Conservation (phyloP, 2,329 filamentous ascomycete genomes). For the Ceratocystis huliohia region DNA sequence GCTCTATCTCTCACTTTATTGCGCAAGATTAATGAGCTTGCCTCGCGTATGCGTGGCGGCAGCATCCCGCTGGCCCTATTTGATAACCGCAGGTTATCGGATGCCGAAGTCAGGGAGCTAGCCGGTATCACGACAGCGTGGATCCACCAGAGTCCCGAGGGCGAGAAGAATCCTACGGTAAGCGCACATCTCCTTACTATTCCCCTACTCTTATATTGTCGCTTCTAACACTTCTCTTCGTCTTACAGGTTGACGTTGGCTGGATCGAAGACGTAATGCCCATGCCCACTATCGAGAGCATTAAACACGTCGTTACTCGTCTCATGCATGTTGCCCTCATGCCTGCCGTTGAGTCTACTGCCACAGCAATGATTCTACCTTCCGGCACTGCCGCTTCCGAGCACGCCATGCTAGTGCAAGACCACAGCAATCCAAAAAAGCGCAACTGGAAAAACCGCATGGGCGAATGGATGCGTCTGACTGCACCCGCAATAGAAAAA, state of each 20-base stretch:
- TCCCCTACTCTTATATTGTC: not conserved
- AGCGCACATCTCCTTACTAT: not conserved
- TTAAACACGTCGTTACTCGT: slow-evolving; percentile 20
- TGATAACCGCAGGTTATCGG: slow-evolving; percentile 22
- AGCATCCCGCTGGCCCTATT: slow-evolving; percentile 25
- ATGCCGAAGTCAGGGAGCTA: slow-evolving; percentile 26
- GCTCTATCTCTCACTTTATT: slow-evolving; percentile 26
- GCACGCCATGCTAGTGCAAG: not conserved
- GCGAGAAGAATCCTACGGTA: slow-evolving; percentile 12
- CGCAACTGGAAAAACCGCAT: slow-evolving; percentile 18
- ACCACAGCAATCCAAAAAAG: slow-evolving; percentile 11
- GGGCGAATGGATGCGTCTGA: slow-evolving; percentile 15
- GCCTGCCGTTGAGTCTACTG: not conserved
- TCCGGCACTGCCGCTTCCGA: not conserved
- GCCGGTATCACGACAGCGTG: slow-evolving; percentile 28
- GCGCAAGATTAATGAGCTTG: slow-evolving; percentile 28
- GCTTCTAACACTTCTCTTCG: not conserved
- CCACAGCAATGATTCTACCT: not conserved
- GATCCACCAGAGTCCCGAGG: slow-evolving; percentile 12
- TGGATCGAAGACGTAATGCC: slow-evolving; percentile 16
- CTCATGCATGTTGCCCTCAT: slow-evolving; percentile 14
- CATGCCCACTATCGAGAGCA: slow-evolving; percentile 15
- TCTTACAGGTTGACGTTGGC: slow-evolving; percentile 11
- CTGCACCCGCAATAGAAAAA: slow-evolving; percentile 4
- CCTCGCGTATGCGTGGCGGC: slow-evolving; percentile 25